Evolutionary conservation across 495 filamentous ascomycete species (phyloP), one percentile per base, ranked within the genome.

Genomic region (Penicillium manginii): DNA sequence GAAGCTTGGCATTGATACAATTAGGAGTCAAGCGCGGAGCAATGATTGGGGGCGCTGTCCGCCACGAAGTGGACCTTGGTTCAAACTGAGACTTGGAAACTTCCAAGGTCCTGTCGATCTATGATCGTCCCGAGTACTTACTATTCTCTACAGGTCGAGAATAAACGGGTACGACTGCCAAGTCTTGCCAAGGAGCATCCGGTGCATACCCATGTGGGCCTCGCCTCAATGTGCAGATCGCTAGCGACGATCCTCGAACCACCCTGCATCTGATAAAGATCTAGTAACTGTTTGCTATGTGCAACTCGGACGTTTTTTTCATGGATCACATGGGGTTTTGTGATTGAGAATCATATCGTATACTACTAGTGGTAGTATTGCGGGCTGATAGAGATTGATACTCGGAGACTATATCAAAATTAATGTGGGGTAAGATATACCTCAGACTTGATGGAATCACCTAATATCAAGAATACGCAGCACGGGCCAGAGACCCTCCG

Each of bases 101-200:
- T 45, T 46, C 19, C 18, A 49, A 46, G 40, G 37, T 33, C 22
- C 46, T 47, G 17, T 26, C 9, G 40, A 43, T 43, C 40, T 5
- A 17, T 19, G 55, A 58, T 58, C 55, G 49, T 2, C 55, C 17
- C 12, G 14, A 46, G 23, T 8, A 57, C 2, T 51, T 57, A 23
- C 55, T 22, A 1, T 32, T 29, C 32, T 17, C 4, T 42, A 29
- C 19, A 21, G 21, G 37, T 14, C 10, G 18, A 40, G 48, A 52
- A 29, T 37, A 47, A 31, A 8, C 11, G 49, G 39, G 37, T 18
- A 35, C 37, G 35, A 43, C 3, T 49, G 18, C 43, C 54, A 49
- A 49, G 46, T n/a, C 18, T 29, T 14, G 45, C 4, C 26, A 46
- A 57, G 39, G 33, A 37, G 29, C 46, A n/a, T n/a, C 55, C 49